Percentiles rank a stretch among this genome's conserved stretches.
phyloP scores from a whole-genome alignment of 2,329 filamentous ascomycete genomes.

The Orbilia quercus region DNA sequence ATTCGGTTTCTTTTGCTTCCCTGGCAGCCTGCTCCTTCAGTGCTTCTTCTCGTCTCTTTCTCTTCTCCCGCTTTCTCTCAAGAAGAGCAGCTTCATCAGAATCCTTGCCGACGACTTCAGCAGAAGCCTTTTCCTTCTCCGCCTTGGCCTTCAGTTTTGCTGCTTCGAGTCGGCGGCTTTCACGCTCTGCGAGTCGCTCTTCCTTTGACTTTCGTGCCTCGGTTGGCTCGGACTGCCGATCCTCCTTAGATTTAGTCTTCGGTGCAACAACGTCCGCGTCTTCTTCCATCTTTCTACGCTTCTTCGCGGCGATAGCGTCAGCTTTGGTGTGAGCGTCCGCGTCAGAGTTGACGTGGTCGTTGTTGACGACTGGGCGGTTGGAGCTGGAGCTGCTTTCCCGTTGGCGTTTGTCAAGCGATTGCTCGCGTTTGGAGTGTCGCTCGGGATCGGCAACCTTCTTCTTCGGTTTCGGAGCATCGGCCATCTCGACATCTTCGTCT shows the following conservation, averaged over 20 bases:
- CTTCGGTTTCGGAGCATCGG: slow-evolving; percentile 42
- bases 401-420: slow-evolving; percentile 56
- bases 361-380: slow-evolving; percentile 42
- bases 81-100: slow-evolving; percentile 48
- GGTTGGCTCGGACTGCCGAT: slow-evolving; percentile 15
- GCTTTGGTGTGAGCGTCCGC: slow-evolving; percentile 51
- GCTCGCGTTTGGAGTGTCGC: slow-evolving; percentile 49
- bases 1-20: slow-evolving; percentile 31
- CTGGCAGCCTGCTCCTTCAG: slow-evolving; percentile 30
- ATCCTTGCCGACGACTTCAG: slow-evolving; percentile 34
- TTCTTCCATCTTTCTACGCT: slow-evolving; percentile 57
- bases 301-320: slow-evolving; percentile 46
- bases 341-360: slow-evolving; percentile 57
- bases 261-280: slow-evolving; percentile 34
- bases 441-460: slow-evolving; percentile 55
- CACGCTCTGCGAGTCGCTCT: slow-evolving; percentile 45
- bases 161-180: slow-evolving; percentile 37
- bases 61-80: slow-evolving; percentile 57
- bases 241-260: slow-evolving; percentile 27
- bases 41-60: slow-evolving; percentile 48
- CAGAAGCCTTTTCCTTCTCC: slow-evolving; percentile 37
- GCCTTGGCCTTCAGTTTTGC: slow-evolving; percentile 33
- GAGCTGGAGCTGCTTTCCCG: slow-evolving; percentile 57
- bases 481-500: slow-evolving; percentile 56
- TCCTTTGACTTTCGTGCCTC: slow-evolving; percentile 39